Evolutionary conservation across 2,329 filamentous ascomycete genomes (phyloP).

Genomic region (Xylaria sp.): DNA sequence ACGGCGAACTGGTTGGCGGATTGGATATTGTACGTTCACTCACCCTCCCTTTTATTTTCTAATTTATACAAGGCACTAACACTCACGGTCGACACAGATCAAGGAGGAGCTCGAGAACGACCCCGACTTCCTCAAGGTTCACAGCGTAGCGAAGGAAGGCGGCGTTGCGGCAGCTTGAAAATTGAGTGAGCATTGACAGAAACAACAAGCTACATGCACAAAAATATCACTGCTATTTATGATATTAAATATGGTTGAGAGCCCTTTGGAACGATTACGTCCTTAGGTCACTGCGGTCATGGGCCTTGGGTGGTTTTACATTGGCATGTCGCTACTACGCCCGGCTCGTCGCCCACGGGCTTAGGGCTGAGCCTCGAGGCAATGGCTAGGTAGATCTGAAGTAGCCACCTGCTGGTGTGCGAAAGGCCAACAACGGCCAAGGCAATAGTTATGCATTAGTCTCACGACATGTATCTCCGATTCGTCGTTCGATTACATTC

Average conservation of each 20-base stretch:
- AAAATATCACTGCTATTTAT: not conserved
- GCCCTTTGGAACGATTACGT: not conserved
- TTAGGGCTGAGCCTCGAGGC: not conserved
- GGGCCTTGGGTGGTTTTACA: not conserved
- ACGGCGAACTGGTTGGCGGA: slow-evolving; percentile 88
- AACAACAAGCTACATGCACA: not conserved
- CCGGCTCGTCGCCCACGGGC: not conserved
- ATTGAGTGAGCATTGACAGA: not conserved
- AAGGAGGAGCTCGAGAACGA: slow-evolving; percentile 91
- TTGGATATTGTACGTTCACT: slow-evolving; percentile 83
- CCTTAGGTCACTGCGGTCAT: not conserved
- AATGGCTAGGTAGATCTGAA: not conserved
- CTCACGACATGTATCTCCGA: not conserved
- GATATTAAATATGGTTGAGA: not conserved
- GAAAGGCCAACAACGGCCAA: not conserved
- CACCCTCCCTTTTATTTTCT: not conserved
- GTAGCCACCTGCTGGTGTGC: not conserved
- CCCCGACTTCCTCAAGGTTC: slow-evolving; percentile 79
- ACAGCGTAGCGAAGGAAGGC: slow-evolving; percentile 58
- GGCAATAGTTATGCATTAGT: not conserved
- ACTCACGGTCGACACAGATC: slow-evolving; percentile 60
- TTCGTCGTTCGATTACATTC: not conserved
- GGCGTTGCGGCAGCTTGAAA: slow-evolving; percentile 43
- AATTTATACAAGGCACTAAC: not conserved
- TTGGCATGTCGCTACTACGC: not conserved